phyloP scores from a whole-genome alignment of 2,329 filamentous ascomycete genomes.

The Paradendryphiella salina region DNA sequence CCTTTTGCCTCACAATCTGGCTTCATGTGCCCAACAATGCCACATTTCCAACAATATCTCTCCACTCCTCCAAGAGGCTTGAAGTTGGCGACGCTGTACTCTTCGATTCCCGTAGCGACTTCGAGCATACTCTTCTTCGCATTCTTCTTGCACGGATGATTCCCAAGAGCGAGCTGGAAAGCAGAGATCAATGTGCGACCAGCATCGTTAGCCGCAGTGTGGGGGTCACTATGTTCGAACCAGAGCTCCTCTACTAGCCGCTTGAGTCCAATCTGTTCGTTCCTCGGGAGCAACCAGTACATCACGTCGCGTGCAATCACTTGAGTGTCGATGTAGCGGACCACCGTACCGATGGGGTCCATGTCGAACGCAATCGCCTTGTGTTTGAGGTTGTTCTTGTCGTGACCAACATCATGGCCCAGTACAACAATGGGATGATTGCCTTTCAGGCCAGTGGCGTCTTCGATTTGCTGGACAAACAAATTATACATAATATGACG shows the following conservation, averaged over 20 bases:
- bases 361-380: conserved; percentile 22
- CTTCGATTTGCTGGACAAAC: conserved; percentile 19
- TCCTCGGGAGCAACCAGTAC: background rate
- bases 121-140: background rate
- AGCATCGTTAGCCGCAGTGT: conserved; percentile 29
- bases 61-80: conserved; percentile 8
- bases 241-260: conserved; percentile 10
- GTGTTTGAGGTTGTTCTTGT: conserved; percentile 23
- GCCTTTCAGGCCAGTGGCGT: conserved; percentile 4
- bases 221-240: conserved; percentile 24
- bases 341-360: conserved; percentile 9
- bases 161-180: conserved; percentile 19
- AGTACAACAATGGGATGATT: conserved; percentile 29
- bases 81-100: conserved; percentile 9
- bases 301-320: conserved; percentile 15
- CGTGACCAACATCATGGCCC: conserved; percentile 28
- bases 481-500: conserved; percentile 15
- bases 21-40: conserved; percentile 8
- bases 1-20: conserved; percentile 1
- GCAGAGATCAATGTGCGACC: conserved; percentile 32
- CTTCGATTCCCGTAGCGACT: conserved; percentile 11
- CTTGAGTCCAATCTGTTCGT: conserved; percentile 17
- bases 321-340: conserved; percentile 33
- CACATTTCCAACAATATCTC: conserved; percentile 19
- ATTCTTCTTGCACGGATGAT: background rate